phyloP scores from a whole-genome alignment of 495 filamentous ascomycete genomes.

The Thermochaetoides thermophila region DNA sequence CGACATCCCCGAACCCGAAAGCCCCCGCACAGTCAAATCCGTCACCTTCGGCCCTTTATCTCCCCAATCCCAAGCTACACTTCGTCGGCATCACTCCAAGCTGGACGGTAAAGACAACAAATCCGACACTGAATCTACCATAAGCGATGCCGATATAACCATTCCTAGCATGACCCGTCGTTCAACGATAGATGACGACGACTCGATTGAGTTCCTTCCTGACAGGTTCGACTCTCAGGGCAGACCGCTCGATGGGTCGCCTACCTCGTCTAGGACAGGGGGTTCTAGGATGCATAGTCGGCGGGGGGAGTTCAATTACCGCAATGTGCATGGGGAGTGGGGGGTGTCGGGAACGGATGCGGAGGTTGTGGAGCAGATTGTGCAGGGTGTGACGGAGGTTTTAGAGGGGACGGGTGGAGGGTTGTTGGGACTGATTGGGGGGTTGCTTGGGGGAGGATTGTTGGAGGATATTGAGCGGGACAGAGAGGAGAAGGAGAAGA shows the following conservation, averaged over 20 bases:
- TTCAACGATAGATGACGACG: slow-evolving; percentile 16
- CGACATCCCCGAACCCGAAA: slow-evolving; percentile 1
- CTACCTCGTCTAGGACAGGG: not conserved
- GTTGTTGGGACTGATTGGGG: slow-evolving; percentile 17
- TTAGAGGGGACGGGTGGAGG: slow-evolving; percentile 17
- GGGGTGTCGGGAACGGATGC: slow-evolving; percentile 16
- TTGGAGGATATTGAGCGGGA: slow-evolving; percentile 8
- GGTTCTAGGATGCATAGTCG: slow-evolving; percentile 5
- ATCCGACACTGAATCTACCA: slow-evolving; percentile 5
- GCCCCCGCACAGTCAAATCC: slow-evolving; percentile 15
- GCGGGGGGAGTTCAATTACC: slow-evolving; percentile 19
- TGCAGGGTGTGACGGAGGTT: slow-evolving; percentile 19
- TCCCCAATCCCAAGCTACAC: slow-evolving; percentile 24
- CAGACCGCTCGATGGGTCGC: slow-evolving; percentile 22
- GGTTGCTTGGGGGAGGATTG: slow-evolving; percentile 13
- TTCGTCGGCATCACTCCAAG: slow-evolving; percentile 22
- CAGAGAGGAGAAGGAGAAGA: not conserved
- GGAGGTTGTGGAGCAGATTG: slow-evolving; percentile 18
- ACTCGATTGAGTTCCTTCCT: slow-evolving; percentile 36
- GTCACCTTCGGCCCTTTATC: slow-evolving; percentile 32
- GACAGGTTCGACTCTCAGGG: slow-evolving; percentile 53
- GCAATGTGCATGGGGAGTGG: slow-evolving; percentile 17
- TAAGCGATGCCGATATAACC: slow-evolving; percentile 5
- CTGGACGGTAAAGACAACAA: slow-evolving; percentile 8
- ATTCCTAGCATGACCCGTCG: slow-evolving; percentile 4